Evolutionary conservation across 768 basidiomycete genomes (phyloP).

Genomic region (Glaciozyma antarctica): DNA sequence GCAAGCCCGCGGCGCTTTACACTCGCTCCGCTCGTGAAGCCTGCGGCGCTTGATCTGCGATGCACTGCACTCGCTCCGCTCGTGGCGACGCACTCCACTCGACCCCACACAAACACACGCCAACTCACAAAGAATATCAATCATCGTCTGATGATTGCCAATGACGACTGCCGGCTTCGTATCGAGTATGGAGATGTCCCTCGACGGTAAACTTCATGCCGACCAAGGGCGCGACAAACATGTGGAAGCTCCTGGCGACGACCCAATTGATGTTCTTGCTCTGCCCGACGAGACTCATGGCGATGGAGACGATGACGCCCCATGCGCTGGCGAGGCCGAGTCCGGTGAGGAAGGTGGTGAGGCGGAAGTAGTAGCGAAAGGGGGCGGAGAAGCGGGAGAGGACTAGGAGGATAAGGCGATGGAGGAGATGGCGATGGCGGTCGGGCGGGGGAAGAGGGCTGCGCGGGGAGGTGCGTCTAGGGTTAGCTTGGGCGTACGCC

Average conservation of each 20-base stretch:
- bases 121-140: conserved; percentile 65
- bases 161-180: conserved; percentile 46
- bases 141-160: conserved; percentile 86
- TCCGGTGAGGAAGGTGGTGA: conserved; percentile 24
- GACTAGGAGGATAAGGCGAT: not conserved
- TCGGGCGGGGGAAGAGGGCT: too few relatives aligned
- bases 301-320: conserved; percentile 58
- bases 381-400: conserved; percentile 9
- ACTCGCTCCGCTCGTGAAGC: not conserved
- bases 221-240: conserved; percentile 53
- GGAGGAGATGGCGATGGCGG: conserved; percentile 1
- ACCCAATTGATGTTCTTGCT: conserved; percentile 55
- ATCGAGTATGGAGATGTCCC: conserved; percentile 68
- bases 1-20: too few relatives aligned
- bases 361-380: conserved; percentile 27
- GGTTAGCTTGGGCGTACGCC: too few relatives aligned
- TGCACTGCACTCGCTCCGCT: too few relatives aligned
- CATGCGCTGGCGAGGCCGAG: conserved; percentile 1
- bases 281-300: conserved; percentile 57
- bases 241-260: conserved; percentile 76
- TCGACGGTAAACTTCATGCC: conserved; percentile 68
- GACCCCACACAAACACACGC: not conserved
- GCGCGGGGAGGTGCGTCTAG: too few relatives aligned
- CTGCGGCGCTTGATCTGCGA: too few relatives aligned
- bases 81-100: not conserved